Evolutionary conservation across 139 green algal genomes (phyloP).

Genomic region (Zygnema circumcarinatum): DNA sequence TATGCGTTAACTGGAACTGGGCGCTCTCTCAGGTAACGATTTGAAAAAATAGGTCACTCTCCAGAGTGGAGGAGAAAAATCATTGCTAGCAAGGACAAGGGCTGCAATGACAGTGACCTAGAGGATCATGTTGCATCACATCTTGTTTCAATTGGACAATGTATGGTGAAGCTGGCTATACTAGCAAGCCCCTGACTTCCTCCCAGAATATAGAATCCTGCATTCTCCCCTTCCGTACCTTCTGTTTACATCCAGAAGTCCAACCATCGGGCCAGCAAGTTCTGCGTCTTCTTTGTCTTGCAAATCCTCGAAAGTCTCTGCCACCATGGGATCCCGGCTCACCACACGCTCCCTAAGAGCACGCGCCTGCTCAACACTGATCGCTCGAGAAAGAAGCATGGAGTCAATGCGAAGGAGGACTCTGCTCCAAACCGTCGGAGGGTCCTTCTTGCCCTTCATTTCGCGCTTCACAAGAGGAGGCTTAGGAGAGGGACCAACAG

Average conservation of each 20-base stretch:
- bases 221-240: too few species aligned
- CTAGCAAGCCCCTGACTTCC: too few species aligned
- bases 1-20: too few species aligned
- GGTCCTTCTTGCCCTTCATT: slow-evolving; percentile 4
- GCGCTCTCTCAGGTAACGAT: too few species aligned
- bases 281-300: neutral
- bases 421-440: slow-evolving; percentile 12
- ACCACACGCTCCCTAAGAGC: slow-evolving; percentile 17
- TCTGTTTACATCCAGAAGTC: slow-evolving; percentile 20
- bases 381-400: neutral
- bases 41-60: too few species aligned
- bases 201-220: too few species aligned
- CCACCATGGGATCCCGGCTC: slow-evolving; percentile 2
- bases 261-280: slow-evolving; percentile 1
- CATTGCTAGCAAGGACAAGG: too few species aligned
- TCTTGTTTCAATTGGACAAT: too few species aligned
- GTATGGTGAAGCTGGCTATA: too few species aligned
- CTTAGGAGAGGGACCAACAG: neutral
- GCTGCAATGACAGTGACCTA: too few species aligned
- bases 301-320: slow-evolving; percentile 39
- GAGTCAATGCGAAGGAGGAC: slow-evolving; percentile 29
- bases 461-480: neutral
- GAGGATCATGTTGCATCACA: too few species aligned
- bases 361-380: slow-evolving; percentile 15
- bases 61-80: too few species aligned